A percentile compares a stretch with the other conserved stretches of the same genome.
phyloP scores from a whole-genome alignment of 805 yeast species.

The Monosporozyma unispora region DNA sequence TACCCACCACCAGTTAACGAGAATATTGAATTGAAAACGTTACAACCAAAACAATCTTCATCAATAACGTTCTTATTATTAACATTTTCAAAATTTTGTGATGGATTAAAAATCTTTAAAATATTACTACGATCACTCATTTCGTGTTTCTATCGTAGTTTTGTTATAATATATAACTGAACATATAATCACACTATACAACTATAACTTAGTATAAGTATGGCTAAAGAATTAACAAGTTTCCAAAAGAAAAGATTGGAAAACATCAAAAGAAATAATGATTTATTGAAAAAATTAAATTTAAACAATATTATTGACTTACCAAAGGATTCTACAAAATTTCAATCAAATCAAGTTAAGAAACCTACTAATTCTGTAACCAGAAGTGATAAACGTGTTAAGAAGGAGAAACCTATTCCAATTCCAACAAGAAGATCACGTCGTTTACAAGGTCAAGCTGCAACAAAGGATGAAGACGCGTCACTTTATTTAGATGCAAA shows the following conservation, averaged over 20 bases:
- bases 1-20: constrained; percentile 56
- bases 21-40: constrained; percentile 51
- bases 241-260: constrained; percentile 65
- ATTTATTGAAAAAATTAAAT: constrained; percentile 61
- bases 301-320: constrained; percentile 35
- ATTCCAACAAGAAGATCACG: constrained; percentile 67
- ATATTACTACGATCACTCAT: constrained; percentile 33
- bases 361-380: constrained; percentile 17
- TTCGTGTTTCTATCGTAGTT: too few species aligned
- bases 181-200: neutral
- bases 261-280: constrained; percentile 77
- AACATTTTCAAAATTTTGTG: constrained; percentile 31
- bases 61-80: constrained; percentile 2
- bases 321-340: neutral
- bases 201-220: neutral
- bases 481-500: neutral
- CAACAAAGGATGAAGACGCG: constrained; percentile 17
- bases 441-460: constrained; percentile 65
- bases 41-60: constrained; percentile 57
- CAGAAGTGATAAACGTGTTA: constrained; percentile 13
- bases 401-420: constrained; percentile 7
- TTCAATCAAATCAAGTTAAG: constrained; percentile 19
- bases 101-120: constrained; percentile 43
- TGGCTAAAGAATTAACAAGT: constrained; percentile 36
- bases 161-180: neutral